phyloP scores from a whole-genome alignment of 2,329 filamentous ascomycete genomes.

The Diaporthe citrichinensis region DNA sequence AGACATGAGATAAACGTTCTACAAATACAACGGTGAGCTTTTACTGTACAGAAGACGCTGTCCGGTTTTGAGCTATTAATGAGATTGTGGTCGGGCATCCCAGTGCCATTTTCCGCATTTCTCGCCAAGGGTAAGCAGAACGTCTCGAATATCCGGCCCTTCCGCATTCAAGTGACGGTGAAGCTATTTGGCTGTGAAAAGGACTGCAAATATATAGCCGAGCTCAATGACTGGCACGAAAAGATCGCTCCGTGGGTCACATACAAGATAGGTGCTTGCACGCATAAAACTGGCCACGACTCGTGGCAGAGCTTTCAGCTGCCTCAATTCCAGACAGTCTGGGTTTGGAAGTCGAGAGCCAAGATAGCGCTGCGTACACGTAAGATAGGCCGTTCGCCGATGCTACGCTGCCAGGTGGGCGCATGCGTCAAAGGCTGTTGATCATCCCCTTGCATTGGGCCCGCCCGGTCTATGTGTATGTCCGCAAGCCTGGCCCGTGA shows the following conservation, averaged over 20 bases:
- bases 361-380: background rate
- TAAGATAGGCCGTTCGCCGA: background rate
- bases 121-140: background rate
- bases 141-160: background rate
- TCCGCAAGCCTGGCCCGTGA: too few species aligned
- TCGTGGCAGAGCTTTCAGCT: conserved; percentile 3
- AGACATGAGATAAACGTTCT: too few species aligned
- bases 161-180: background rate
- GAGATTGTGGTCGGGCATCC: background rate
- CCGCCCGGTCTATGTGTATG: too few species aligned
- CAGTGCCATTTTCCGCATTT: background rate
- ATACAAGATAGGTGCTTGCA: background rate
- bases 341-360: background rate
- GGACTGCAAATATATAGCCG: background rate
- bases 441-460: background rate
- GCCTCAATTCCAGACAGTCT: background rate
- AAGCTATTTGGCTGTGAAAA: background rate
- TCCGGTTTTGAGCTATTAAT: too few species aligned
- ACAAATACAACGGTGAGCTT: too few species aligned
- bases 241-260: background rate
- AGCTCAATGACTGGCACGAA: background rate
- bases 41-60: too few species aligned
- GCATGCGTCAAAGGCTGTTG: background rate
- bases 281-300: conserved; percentile 5
- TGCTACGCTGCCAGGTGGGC: background rate